Evolutionary conservation across 345 rosid genomes (phyloP).

Genomic region (Angophora floribunda): DNA sequence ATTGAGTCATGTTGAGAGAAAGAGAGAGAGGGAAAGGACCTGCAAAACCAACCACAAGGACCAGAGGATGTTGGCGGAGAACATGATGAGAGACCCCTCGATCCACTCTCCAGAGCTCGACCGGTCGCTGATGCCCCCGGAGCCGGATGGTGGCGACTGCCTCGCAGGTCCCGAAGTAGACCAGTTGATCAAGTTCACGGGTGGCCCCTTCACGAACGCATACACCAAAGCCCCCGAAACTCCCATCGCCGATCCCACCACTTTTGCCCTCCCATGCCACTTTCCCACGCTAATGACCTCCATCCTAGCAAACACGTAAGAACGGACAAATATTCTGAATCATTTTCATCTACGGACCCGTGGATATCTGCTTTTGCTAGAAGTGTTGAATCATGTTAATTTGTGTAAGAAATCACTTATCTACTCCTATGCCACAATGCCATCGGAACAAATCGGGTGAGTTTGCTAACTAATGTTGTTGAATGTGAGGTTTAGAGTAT

Average conservation of each 20-base stretch:
- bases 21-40: slow-evolving; percentile 17
- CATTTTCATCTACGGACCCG: background rate
- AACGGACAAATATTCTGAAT: background rate
- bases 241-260: slow-evolving; percentile 47
- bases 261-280: slow-evolving; percentile 36
- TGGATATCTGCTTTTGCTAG: background rate
- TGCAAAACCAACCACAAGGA: slow-evolving; percentile 81
- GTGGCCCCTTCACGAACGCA: slow-evolving; percentile 73
- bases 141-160: background rate
- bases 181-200: slow-evolving; percentile 27
- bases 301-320: background rate
- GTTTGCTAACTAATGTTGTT: background rate
- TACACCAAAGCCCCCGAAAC: slow-evolving; percentile 70
- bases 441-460: background rate
- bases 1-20: background rate
- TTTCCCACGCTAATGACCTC: background rate
- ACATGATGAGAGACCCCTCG: slow-evolving; percentile 73
- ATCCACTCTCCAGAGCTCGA: slow-evolving; percentile 19
- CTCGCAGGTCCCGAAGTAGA: background rate
- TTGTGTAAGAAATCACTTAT: background rate
- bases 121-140: background rate
- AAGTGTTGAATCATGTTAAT: background rate
- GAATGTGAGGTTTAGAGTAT: no score
- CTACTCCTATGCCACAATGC: background rate
- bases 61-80: slow-evolving; percentile 65